Conservation (phyloP, 345 rosid species). For the Eucalyptus shirleyi region DNA sequence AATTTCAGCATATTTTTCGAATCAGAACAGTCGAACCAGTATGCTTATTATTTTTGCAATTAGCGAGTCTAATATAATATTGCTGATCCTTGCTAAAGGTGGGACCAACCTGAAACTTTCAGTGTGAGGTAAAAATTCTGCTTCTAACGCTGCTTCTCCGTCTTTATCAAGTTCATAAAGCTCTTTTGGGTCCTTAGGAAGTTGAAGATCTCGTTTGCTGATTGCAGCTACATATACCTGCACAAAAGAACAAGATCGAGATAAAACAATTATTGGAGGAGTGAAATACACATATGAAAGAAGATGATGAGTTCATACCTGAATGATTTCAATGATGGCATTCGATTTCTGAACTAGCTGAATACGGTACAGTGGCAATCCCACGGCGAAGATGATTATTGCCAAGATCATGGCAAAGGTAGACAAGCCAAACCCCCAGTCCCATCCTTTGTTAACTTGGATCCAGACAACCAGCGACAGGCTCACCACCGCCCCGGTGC, state of each 20-base stretch:
- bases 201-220: constrained; percentile 29
- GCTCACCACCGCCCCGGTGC: constrained; percentile 28
- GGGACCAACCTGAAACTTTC: constrained; percentile 21
- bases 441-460: constrained; percentile 48
- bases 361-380: constrained; percentile 31
- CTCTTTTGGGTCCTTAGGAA: constrained; percentile 29
- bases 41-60: background rate
- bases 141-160: constrained; percentile 15
- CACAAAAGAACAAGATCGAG: background rate
- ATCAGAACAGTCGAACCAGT: background rate
- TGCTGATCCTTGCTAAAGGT: background rate
- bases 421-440: constrained; percentile 28
- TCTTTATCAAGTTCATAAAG: constrained; percentile 31
- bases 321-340: constrained; percentile 22
- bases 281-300: background rate
- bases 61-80: background rate
- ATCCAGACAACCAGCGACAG: constrained; percentile 39
- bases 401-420: constrained; percentile 16
- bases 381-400: constrained; percentile 13
- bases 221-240: constrained; percentile 46
- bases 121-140: constrained; percentile 33
- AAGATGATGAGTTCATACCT: constrained; percentile 4
- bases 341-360: constrained; percentile 21
- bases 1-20: background rate
- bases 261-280: background rate